Percentiles rank a stretch among this genome's conserved stretches.
phyloP scores from a whole-genome alignment of 2,329 filamentous ascomycete genomes.

The Colletotrichum sidae region DNA sequence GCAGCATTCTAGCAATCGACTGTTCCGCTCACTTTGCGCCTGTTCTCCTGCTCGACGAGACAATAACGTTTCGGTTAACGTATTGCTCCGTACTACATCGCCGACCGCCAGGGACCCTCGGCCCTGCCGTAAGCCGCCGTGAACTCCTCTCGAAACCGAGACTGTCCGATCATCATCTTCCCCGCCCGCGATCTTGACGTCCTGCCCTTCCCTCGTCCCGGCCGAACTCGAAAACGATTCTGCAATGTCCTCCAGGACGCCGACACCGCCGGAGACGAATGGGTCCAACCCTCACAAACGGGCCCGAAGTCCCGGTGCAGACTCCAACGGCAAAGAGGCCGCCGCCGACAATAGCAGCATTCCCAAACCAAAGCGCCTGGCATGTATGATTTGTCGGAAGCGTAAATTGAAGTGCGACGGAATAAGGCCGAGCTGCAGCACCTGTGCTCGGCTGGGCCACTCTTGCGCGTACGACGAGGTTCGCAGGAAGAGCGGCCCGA shows the following conservation, averaged over 20 bases:
- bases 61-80: too few relatives aligned
- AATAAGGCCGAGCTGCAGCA: slow-evolving; percentile 84
- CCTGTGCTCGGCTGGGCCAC: slow-evolving; percentile 87
- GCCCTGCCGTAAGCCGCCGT: neutral
- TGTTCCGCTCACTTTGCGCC: too few relatives aligned
- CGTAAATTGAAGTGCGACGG: slow-evolving; percentile 94
- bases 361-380: slow-evolving; percentile 90
- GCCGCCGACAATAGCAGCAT: slow-evolving; percentile 66
- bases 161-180: neutral
- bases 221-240: neutral
- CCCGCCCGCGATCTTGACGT: neutral
- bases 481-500: slow-evolving; percentile 92
- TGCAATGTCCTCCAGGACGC: slow-evolving; percentile 37
- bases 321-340: slow-evolving; percentile 53
- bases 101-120: slow-evolving; percentile 8
- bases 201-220: neutral
- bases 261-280: slow-evolving; percentile 39
- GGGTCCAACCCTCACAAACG: slow-evolving; percentile 34
- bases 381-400: slow-evolving; percentile 93
- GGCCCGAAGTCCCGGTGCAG: slow-evolving; percentile 43
- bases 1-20: too few relatives aligned
- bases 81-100: neutral
- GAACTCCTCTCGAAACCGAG: too few relatives aligned
- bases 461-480: slow-evolving; percentile 92
- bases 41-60: too few relatives aligned